phyloP scores from a whole-genome alignment of 1,139 yeast genomes.

The Nakaseomyces sp. region DNA sequence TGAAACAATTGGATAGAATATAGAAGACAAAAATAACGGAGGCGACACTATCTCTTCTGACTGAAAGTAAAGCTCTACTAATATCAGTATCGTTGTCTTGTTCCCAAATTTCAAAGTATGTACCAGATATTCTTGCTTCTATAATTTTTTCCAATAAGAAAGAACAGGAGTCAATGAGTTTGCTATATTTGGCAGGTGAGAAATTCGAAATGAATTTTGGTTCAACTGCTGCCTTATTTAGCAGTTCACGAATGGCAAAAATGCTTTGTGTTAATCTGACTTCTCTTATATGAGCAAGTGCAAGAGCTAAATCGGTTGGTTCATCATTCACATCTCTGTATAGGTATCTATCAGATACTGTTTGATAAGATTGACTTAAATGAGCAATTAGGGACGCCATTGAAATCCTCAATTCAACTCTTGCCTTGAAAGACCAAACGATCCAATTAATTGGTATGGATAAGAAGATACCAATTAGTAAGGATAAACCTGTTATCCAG shows the following conservation, averaged over 20 bases:
- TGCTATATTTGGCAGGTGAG: conserved; percentile 25
- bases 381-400: conserved; percentile 36
- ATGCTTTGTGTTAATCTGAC: conserved; percentile 40
- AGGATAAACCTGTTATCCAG: conserved; percentile 36
- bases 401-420: conserved; percentile 36
- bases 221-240: conserved; percentile 35
- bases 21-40: conserved; percentile 38
- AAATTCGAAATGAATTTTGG: conserved; percentile 31
- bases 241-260: conserved; percentile 34
- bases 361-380: conserved; percentile 40
- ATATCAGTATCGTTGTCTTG: conserved; percentile 33
- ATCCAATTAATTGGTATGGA: conserved; percentile 39
- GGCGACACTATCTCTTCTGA: conserved; percentile 41
- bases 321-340: conserved; percentile 41
- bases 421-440: conserved; percentile 43
- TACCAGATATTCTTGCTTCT: conserved; percentile 42
- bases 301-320: conserved; percentile 38
- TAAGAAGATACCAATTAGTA: conserved; percentile 35
- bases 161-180: conserved; percentile 35
- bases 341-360: conserved; percentile 40
- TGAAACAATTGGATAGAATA: conserved; percentile 37
- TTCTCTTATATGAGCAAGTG: conserved; percentile 40
- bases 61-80: conserved; percentile 35
- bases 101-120: conserved; percentile 40
- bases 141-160: conserved; percentile 36